phyloP scores from a whole-genome alignment of 805 yeast genomes.

The Starmerella bombicola region DNA sequence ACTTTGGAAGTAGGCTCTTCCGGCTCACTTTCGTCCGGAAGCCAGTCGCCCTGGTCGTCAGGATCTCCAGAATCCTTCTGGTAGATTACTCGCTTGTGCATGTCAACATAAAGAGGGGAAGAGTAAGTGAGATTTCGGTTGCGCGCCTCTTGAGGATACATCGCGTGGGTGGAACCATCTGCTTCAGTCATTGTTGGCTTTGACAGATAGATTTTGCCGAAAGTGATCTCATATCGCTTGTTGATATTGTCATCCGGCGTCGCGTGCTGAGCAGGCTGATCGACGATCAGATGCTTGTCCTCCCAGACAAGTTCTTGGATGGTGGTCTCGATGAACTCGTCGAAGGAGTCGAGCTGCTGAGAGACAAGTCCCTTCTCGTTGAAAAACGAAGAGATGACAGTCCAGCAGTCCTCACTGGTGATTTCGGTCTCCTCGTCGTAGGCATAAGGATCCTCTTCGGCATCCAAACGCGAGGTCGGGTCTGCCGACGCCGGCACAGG shows the following conservation, averaged over 20 bases:
- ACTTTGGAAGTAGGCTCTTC: constrained; percentile 71
- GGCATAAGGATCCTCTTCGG: constrained; percentile 33
- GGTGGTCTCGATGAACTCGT: constrained; percentile 92
- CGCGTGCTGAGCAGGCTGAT: constrained; percentile 96
- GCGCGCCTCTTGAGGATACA: constrained; percentile 97
- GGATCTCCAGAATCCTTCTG: constrained; percentile 23
- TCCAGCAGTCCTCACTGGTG: constrained; percentile 98
- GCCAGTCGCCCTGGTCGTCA: constrained; percentile 44
- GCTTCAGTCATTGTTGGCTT: constrained; percentile 98
- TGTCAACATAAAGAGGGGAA: constrained; percentile 90
- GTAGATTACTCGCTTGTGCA: constrained; percentile 69
- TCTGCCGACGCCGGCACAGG: constrained; percentile 12
- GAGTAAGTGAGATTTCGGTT: constrained; percentile 91
- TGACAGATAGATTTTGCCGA: constrained; percentile 92
- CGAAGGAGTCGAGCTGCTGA: constrained; percentile 95
- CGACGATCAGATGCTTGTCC: constrained; percentile 84
- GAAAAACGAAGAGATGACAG: constrained; percentile 90
- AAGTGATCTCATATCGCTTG: constrained; percentile 89
- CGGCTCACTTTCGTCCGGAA: constrained; percentile 42
- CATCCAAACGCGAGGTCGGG: constrained; percentile 5
- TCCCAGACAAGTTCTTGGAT: constrained; percentile 95
- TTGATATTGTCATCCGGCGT: constrained; percentile 80
- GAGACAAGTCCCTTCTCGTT: constrained; percentile 94
- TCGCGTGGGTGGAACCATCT: constrained; percentile 98
- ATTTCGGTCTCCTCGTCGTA: constrained; percentile 61